phyloP scores from a whole-genome alignment of 176 grass and related monocot genomes.

The Thalia dealbata region DNA sequence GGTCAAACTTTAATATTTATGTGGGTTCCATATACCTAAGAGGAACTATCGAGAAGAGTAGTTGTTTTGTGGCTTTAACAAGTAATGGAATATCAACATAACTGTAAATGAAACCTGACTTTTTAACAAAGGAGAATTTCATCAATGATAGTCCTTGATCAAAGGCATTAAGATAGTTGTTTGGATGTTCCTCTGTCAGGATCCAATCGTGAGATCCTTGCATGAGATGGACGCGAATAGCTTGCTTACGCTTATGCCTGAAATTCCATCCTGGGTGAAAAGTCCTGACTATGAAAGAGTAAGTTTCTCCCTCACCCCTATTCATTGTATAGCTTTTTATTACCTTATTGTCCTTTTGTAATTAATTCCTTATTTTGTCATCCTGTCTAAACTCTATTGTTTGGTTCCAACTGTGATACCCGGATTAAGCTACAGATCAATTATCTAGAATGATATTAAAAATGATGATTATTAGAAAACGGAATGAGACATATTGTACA shows the following conservation, averaged over 20 bases:
- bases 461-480: no score
- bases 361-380: background rate
- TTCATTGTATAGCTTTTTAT: background rate
- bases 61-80: background rate
- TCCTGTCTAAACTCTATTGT: background rate
- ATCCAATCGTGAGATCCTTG: conserved; percentile 48
- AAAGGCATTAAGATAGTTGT: background rate
- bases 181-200: conserved; percentile 39
- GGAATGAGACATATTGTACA: no score
- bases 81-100: background rate
- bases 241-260: conserved; percentile 41
- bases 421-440: no score
- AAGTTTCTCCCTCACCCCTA: background rate
- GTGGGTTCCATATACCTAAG: background rate
- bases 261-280: conserved; percentile 90
- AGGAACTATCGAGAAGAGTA: background rate
- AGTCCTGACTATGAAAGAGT: conserved; percentile 88
- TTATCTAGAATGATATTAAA: no score
- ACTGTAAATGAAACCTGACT: background rate
- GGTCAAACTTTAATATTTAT: background rate
- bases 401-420: background rate
- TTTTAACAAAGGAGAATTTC: background rate
- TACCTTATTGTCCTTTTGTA: background rate
- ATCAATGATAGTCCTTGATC: background rate
- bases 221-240: conserved; percentile 49